Base-by-base conservation (phyloP, 164 flowering plant genomes). In the Liquidambar formosana region DNA sequence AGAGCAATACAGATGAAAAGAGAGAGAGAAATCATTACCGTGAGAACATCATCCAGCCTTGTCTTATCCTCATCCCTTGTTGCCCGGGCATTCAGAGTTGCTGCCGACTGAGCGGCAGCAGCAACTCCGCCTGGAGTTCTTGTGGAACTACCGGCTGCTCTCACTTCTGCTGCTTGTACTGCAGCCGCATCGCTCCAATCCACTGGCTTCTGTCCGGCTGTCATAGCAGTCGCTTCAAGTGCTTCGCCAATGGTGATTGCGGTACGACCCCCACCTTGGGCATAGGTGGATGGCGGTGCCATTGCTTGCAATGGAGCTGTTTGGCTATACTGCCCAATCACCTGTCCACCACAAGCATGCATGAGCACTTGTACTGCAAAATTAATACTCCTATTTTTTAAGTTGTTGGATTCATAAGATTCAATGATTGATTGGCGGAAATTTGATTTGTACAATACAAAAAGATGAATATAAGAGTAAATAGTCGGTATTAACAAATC, bases 171-270 rank as follows among this genome's bases (percentile, higher is more conserved):
- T 1, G 90, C 91, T 59, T 87, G 86, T 10, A 87, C 82, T 3
- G 96, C 92, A 1, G 93, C 89, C 0, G 86, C 89, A 48, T 90
- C 90, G 26, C 86, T 81, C 71, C 82, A 74, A 23, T 84, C 90
- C 46, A 87, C 83, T 0, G 88, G 80, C 78, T 81, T 84, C 48
- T 80, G 53, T 13, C 91, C 91, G 0, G 85, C 89, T 0, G 89
- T 74, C 14, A 87, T n/a, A 8, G 80, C 88, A 0, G 89, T 65
- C 1, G 90, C 93, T 71, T 90, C 90, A n/a, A 88, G 80, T 8
- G 91, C 90, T 71, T 88, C 89, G 0, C 93, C 96, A 5, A 85
- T 88, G 21, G 93, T 90, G 66, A 90, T 80, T 1, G 44, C 19
- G 33, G 48, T 44, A 1, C 47, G 23, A 0, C 28, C 49, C 18